Evolutionary conservation across 2,329 filamentous ascomycete genomes (phyloP).

Genomic region (Colletotrichum trifolii): DNA sequence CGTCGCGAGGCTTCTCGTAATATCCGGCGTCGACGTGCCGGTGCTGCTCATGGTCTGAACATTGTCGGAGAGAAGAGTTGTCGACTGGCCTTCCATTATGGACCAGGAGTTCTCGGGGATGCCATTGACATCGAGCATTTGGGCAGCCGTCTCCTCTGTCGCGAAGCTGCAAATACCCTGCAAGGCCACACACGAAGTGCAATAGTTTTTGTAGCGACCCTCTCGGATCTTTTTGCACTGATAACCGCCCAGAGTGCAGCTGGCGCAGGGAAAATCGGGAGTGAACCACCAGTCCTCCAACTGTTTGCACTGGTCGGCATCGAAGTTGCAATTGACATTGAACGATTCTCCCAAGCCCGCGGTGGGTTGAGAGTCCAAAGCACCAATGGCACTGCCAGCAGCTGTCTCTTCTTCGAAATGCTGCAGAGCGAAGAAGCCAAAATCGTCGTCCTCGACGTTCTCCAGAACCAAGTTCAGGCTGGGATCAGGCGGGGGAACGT

Average conservation of each 20-base stretch:
- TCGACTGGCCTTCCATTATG: conserved; percentile 41
- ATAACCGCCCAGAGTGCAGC: conserved; percentile 64
- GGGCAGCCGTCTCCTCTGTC: conserved; percentile 23
- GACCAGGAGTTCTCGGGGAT: conserved; percentile 42
- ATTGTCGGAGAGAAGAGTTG: conserved; percentile 45
- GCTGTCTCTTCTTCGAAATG: conserved; percentile 61
- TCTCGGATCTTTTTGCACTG: conserved; percentile 71
- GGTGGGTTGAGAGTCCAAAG: conserved; percentile 10
- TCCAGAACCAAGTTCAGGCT: conserved; percentile 66
- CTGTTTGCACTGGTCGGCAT: conserved; percentile 15
- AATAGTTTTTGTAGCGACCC: conserved; percentile 69
- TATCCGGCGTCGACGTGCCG: conserved; percentile 39
- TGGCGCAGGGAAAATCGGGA: conserved; percentile 60
- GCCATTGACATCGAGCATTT: conserved; percentile 35
- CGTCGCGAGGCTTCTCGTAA: conserved; percentile 39
- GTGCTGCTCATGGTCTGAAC: conserved; percentile 38
- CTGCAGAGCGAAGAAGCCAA: conserved; percentile 68
- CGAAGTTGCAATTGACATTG: conserved; percentile 8
- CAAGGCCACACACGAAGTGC: conserved; percentile 71
- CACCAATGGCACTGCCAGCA: background rate
- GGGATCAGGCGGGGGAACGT: conserved; percentile 49
- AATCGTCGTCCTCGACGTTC: conserved; percentile 68
- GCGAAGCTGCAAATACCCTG: conserved; percentile 68
- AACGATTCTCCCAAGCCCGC: conserved; percentile 2
- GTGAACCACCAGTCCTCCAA: conserved; percentile 54